Evolutionary conservation across 345 rosid species (phyloP), one percentile per base, ranked within the genome.

Genomic region (Camelina hispida): DNA sequence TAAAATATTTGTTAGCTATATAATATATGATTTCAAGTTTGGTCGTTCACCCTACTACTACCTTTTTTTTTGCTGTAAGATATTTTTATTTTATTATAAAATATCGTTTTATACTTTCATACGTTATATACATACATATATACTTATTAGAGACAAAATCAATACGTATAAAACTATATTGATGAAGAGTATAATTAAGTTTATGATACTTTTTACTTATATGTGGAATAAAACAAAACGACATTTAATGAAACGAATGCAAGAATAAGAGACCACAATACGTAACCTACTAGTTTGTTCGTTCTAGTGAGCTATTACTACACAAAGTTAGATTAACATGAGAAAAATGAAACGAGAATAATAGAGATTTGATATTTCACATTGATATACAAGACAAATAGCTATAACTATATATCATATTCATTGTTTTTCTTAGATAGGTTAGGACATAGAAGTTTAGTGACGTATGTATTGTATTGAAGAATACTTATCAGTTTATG

Each of bases 401-500:
- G 3, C 5, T 25, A 6, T 53, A 51, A 53, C 6, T 12, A 53
- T 3, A 53, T 23, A 53, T 3, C 42, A 10, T 38, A 2, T 38
- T 38, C 42, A 9, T 37, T 37, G 0, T 28, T 28, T 28, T 28
- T 34, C 8, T 34, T 6, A 35, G 9, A 14, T 23, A 68, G 5
- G 7, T 22, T 52, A 25, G 28, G 3, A 25, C 28, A 20, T 20
- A 20, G 14, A 34, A 20, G n/a, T 68, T 38, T 38, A 53, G 44
- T 6, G 44, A 50, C 47, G 11, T 9, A 7, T 64, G 5, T 46
- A 48, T 7, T 50, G 34, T 52, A 53, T 40, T 54, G 13, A 40
- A 54, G 16, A 68, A 55, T 54, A 25, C 25, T 40, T 23, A 40
- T 68, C 38, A 11, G 28, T 23, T 42, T n/a, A 57, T 44, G 22